phyloP scores from a whole-genome alignment of 2,329 filamentous ascomycete species.

The Whalleya microplaca region DNA sequence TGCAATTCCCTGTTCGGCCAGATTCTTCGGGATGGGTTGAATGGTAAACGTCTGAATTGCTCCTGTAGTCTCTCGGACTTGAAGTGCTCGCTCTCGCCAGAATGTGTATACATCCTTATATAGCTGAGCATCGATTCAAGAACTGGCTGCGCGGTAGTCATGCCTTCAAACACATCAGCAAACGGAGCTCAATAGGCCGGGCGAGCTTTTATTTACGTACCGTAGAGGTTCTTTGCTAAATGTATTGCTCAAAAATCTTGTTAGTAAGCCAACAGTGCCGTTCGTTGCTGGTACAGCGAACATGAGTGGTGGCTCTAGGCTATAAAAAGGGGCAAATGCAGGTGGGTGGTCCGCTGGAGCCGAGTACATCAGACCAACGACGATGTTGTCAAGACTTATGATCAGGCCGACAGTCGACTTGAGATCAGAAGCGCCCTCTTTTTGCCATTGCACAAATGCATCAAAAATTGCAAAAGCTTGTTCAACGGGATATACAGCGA shows the following conservation, averaged over 20 bases:
- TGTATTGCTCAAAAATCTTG: not conserved
- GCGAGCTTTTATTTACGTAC: not conserved
- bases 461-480: constrained; percentile 30
- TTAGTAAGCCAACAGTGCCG: constrained; percentile 8
- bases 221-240: not conserved
- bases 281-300: constrained; percentile 8
- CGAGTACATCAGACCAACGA: constrained; percentile 30
- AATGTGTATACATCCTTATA: constrained; percentile 34
- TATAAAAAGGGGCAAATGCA: constrained; percentile 30
- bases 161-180: constrained; percentile 22
- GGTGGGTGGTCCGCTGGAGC: constrained; percentile 17
- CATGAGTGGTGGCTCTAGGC: constrained; percentile 10
- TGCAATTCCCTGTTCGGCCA: constrained; percentile 14
- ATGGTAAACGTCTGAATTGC: constrained; percentile 28
- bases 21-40: constrained; percentile 17
- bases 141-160: constrained; percentile 27
- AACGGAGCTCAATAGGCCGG: not conserved
- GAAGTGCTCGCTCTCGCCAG: constrained; percentile 23
- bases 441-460: constrained; percentile 34
- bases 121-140: constrained; percentile 29
- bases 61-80: constrained; percentile 16
- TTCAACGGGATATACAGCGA: constrained; percentile 19
- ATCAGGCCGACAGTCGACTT: constrained; percentile 25
- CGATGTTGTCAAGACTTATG: constrained; percentile 20
- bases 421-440: constrained; percentile 24